Conservation (phyloP, 108 stramenopile species). For the Ochromonas danica region DNA sequence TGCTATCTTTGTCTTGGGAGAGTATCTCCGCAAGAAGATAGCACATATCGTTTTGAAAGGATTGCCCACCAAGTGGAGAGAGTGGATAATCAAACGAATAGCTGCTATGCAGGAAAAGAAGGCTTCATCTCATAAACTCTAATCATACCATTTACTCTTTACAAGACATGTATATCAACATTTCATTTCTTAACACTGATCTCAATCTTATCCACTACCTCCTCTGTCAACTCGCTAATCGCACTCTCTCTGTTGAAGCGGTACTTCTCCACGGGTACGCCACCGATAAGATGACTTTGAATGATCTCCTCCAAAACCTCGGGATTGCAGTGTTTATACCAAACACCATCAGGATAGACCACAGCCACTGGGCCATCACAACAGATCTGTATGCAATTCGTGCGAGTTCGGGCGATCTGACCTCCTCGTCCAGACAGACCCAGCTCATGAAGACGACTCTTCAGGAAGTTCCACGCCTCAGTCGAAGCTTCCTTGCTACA, state of each 20-base stretch:
- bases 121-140: too few species aligned
- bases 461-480: slow-evolving; percentile 24
- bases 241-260: neutral
- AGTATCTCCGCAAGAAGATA: too few species aligned
- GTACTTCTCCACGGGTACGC: neutral
- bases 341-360: slow-evolving; percentile 34
- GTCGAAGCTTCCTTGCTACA: slow-evolving; percentile 31
- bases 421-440: neutral
- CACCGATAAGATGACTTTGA: slow-evolving; percentile 31
- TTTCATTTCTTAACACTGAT: too few species aligned
- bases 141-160: too few species aligned
- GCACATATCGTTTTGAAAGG: too few species aligned
- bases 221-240: too few species aligned
- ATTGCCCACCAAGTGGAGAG: too few species aligned
- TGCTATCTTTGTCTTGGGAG: too few species aligned
- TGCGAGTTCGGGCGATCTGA: neutral
- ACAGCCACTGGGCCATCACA: slow-evolving; percentile 20
- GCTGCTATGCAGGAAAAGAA: too few species aligned
- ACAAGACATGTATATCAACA: too few species aligned
- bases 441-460: neutral
- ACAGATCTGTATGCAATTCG: slow-evolving; percentile 24
- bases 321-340: slow-evolving; percentile 6
- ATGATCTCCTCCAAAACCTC: slow-evolving; percentile 32
- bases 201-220: too few species aligned
- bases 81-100: too few species aligned